Percentiles rank a stretch among this genome's conserved stretches.
Conservation (phyloP, 1,139 yeast species). For the Geotrichum histeridarum region DNA sequence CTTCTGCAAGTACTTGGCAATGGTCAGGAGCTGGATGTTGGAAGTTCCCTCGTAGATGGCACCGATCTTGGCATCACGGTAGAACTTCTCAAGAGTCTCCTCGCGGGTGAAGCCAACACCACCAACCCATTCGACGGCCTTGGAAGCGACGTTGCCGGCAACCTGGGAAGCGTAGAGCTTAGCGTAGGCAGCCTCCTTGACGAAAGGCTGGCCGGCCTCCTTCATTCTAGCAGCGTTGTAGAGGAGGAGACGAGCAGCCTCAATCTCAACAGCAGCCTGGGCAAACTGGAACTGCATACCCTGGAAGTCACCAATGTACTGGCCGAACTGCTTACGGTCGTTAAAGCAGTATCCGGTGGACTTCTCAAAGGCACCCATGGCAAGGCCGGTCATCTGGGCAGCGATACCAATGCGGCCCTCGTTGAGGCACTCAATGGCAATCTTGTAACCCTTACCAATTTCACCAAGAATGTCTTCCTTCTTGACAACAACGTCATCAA, state of each 20-base stretch:
- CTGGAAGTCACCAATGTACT: constrained; percentile 44
- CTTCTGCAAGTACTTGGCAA: constrained; percentile 42
- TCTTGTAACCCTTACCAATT: constrained; percentile 45
- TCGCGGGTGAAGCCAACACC: constrained; percentile 47
- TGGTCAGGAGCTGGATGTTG: constrained; percentile 44
- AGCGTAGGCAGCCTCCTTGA: constrained; percentile 46
- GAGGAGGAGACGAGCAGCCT: constrained; percentile 43
- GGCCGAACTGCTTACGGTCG: constrained; percentile 44
- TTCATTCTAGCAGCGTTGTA: constrained; percentile 45
- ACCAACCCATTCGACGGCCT: constrained; percentile 47
- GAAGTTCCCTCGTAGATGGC: constrained; percentile 45
- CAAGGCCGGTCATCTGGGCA: constrained; percentile 45
- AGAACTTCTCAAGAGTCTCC: constrained; percentile 42
- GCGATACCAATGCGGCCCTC: constrained; percentile 47
- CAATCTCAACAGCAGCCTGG: constrained; percentile 43
- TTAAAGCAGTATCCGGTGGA: constrained; percentile 41
- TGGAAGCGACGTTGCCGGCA: constrained; percentile 41
- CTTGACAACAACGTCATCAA: constrained; percentile 43
- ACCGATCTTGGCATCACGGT: constrained; percentile 45
- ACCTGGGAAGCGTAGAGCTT: constrained; percentile 42
- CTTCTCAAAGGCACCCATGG: constrained; percentile 43
- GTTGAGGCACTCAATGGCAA: constrained; percentile 43
- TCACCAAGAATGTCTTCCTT: constrained; percentile 42
- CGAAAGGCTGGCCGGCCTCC: constrained; percentile 41
- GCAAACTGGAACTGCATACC: constrained; percentile 47